Evolutionary conservation across 1,284 basidiomycete species (phyloP).

Genomic region (Cutaneotrichosporon cutaneum): DNA sequence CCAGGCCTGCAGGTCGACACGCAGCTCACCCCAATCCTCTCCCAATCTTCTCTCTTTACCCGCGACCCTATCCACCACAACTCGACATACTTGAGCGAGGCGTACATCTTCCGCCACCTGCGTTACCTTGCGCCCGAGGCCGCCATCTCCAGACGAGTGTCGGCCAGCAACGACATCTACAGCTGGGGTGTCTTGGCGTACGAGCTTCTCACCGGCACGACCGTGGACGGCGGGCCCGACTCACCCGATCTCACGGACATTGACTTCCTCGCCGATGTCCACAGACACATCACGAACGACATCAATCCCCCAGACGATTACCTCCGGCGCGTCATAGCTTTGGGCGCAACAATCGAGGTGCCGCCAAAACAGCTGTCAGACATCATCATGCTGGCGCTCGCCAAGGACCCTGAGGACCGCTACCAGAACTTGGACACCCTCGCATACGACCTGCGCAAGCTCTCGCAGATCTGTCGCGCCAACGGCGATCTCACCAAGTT

Average conservation of each 20-base stretch:
- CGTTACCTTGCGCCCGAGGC: slow-evolving; percentile 45
- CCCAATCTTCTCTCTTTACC: slow-evolving; percentile 23
- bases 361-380: slow-evolving; percentile 40
- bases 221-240: slow-evolving; percentile 36
- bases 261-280: slow-evolving; percentile 38
- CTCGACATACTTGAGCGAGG: slow-evolving; percentile 27
- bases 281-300: slow-evolving; percentile 33
- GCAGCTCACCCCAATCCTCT: slow-evolving; percentile 18
- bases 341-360: slow-evolving; percentile 19
- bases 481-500: slow-evolving; percentile 37
- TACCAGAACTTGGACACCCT: slow-evolving; percentile 40
- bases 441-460: slow-evolving; percentile 38
- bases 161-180: slow-evolving; percentile 40
- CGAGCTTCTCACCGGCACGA: slow-evolving; percentile 40
- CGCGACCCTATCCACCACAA: slow-evolving; percentile 26
- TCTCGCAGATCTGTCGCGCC: slow-evolving; percentile 30
- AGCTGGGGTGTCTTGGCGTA: slow-evolving; percentile 45
- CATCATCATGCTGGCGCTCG: slow-evolving; percentile 43
- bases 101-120: slow-evolving; percentile 34
- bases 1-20: slow-evolving; percentile 21
- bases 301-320: slow-evolving; percentile 19
- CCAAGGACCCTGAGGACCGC: slow-evolving; percentile 39
- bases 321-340: slow-evolving; percentile 24
- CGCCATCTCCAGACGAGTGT: slow-evolving; percentile 28
- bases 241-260: slow-evolving; percentile 29